Evolutionary conservation across 2,329 filamentous ascomycete genomes (phyloP), one percentile per base, ranked within the genome.

Genomic region (Calonectria fujianensis): DNA sequence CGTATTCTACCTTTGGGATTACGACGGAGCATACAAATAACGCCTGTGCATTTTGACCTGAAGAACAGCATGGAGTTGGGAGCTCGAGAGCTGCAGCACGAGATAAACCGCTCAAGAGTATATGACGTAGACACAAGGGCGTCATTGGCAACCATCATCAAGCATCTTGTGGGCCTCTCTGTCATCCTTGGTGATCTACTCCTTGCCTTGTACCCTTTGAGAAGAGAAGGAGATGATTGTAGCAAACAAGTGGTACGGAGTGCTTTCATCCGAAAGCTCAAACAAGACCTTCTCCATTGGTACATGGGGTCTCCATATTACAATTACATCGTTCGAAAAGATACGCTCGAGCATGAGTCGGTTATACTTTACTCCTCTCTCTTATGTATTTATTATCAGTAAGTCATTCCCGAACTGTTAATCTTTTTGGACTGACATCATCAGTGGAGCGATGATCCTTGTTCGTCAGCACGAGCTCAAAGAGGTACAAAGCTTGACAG

Each of bases 381-480:
- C 7, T 41, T 68, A 18, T 57, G 51, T 24, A 68, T 68, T n/a
- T 68, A 68, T 27, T 68, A 68, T 18, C 65, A 68, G 65, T 68
- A 32, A 68, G 50, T 45, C 27, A 35, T 1, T 24, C 35, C 14
- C 14, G 3, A 18, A 3, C 3, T 11, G 2, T 54, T 14, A 3
- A 20, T 13, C 6, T 2, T 13, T 31, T 67, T n/a, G 9, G 0
- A 3, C 13, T 54, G 31, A 67, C 48, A 6, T 16, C 9, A n/a
- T 14, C 14, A 68, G 65, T 51, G 65, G 65, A 32, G 65, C 65
- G 11, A 41, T 39, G n/a, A 68, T 68, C 32, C 37, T 57, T 4
- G 20, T 68, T 4, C 37, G 65, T 7, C 65, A 68, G 24, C 37
- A 57, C 18, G 65, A 68, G 13, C 50, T 68, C 2, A 68, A 57